Base-by-base conservation (phyloP, 176 grass and related monocot species). In the Zea luxurians region DNA sequence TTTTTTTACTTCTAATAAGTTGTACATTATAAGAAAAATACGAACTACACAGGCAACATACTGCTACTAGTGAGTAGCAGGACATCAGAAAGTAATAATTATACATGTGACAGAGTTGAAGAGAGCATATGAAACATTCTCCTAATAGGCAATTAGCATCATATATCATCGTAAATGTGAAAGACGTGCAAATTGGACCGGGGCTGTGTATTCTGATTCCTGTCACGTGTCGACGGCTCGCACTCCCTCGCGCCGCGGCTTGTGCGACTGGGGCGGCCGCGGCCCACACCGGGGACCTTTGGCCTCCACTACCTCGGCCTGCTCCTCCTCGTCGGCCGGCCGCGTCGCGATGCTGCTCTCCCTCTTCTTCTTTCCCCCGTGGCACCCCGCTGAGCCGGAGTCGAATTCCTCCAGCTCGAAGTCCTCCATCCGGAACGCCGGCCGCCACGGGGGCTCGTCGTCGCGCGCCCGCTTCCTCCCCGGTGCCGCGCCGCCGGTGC, bases 351-450 rank as follows among this genome's bases (percentile, higher is more conserved):
- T 1, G 10, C 27, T 61, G 8, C 0, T 57, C 34, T 6, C 18
- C 7, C 2, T 10, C 69, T 10, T 2, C 74, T 17, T 20, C 61
- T 65, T 75, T 63, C 11, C 37, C 2, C 4, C 20, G 36, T 12
- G 16, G 41, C 43, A 70, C 50, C 8, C 1, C 0, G 7, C 17
- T 41, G 38, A 48, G 40, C 15, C 77, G 34, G 18, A 21, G 16
- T 12, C 38, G n/a, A 2, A 50, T 18, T 81, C 78, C 55, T 63
- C 38, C 38, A 77, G 0, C 70, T 72, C 70, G 48, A 72, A 86
- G 57, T 86, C 84, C 57, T 86, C 78, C 55, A 86, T 86, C 78
- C 65, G 52, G 72, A 86, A 86, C 48, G 12, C 67, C 11, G 79
- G 85, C 73, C 66, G 50, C 85, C 85, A 86, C 73, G 79, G 65